A percentile compares a stretch with the other conserved stretches of the same genome.
phyloP scores from a whole-genome alignment of 75 land plant species.

The Ceratopteris richardii region DNA sequence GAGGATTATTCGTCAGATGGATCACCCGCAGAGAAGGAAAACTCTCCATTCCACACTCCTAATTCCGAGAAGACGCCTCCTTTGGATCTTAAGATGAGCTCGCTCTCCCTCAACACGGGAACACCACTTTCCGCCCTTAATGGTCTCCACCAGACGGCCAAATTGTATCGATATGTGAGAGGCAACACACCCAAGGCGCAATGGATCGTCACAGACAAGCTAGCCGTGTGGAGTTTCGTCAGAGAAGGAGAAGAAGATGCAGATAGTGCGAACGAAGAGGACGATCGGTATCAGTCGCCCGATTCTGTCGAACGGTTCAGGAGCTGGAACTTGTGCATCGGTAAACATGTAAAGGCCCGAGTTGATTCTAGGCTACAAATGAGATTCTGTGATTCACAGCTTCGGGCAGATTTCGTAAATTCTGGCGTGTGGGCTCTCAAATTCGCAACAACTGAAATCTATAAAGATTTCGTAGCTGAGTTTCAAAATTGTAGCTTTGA shows the following conservation, averaged over 20 bases:
- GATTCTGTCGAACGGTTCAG: background rate
- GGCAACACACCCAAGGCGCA: slow-evolving; percentile 56
- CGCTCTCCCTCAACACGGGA: slow-evolving; percentile 15
- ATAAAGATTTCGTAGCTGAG: slow-evolving; percentile 29
- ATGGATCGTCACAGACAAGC: slow-evolving; percentile 69
- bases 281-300: background rate
- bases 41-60: too few relatives aligned
- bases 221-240: slow-evolving; percentile 37
- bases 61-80: slow-evolving; percentile 21
- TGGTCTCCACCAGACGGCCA: slow-evolving; percentile 25
- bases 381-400: slow-evolving; percentile 34
- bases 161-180: slow-evolving; percentile 60
- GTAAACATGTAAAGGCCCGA: slow-evolving; percentile 12
- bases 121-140: background rate
- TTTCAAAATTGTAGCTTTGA: slow-evolving; percentile 58
- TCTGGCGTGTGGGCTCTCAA: slow-evolving; percentile 60
- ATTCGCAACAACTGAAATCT: slow-evolving; percentile 32
- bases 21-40: too few relatives aligned
- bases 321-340: slow-evolving; percentile 33
- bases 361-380: slow-evolving; percentile 33
- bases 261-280: slow-evolving; percentile 19
- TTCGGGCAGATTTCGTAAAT: slow-evolving; percentile 50
- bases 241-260: slow-evolving; percentile 25
- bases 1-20: too few relatives aligned
- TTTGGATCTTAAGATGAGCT: too few relatives aligned